Evolutionary conservation across 139 green algal species (phyloP).

Genomic region (Closterium sp.): DNA sequence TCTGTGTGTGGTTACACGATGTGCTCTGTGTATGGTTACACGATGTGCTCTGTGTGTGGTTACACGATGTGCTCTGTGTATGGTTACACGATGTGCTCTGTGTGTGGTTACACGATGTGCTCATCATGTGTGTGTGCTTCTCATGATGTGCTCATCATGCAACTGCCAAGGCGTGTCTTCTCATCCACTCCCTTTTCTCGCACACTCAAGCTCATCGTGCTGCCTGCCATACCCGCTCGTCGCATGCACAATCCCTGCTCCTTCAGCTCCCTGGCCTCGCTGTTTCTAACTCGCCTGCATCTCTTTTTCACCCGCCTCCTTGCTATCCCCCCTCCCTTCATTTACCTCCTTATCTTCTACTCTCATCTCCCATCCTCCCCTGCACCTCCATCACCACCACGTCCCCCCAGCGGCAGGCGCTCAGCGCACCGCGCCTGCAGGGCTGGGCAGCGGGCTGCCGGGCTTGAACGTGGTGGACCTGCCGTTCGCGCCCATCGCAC

Average conservation of each 20-base stretch:
- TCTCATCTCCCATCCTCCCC: too few species aligned
- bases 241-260: too few species aligned
- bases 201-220: not conserved
- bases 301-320: not conserved
- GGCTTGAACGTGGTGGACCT: not conserved
- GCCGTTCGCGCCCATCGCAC: not conserved
- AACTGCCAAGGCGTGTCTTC: not conserved
- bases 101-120: not conserved
- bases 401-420: not conserved
- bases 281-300: not conserved
- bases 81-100: too few species aligned
- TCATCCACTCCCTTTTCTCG: not conserved
- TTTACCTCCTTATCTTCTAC: too few species aligned
- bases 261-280: too few species aligned
- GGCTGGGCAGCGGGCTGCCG: not conserved
- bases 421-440: not conserved
- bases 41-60: too few species aligned
- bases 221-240: not conserved
- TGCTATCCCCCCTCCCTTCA: not conserved
- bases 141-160: not conserved
- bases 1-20: too few species aligned
- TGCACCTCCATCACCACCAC: not conserved
- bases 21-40: too few species aligned
- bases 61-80: too few species aligned
- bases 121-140: not conserved